A percentile compares a stretch with the other conserved stretches of the same genome.
Evolutionary conservation across 345 rosid genomes (phyloP).

Genomic region (Microcos paniculata): DNA sequence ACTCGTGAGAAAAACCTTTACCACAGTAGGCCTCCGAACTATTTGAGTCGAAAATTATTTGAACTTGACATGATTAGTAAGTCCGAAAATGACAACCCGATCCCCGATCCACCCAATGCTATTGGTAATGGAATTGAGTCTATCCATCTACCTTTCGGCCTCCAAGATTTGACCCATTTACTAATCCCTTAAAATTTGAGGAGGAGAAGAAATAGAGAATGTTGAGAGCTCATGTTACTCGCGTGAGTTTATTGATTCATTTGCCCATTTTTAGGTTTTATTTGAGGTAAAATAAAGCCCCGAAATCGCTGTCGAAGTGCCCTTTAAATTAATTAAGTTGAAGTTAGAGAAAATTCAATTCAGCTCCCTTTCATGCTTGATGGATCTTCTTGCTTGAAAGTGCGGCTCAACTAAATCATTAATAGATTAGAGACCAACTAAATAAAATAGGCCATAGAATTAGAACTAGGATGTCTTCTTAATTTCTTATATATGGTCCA

Average conservation of each 20-base stretch:
- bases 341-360: not conserved
- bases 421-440: not conserved
- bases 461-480: not conserved
- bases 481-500: not conserved
- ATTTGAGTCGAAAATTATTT: too few relatives aligned
- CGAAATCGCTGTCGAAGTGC: not conserved
- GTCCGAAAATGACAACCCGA: too few relatives aligned
- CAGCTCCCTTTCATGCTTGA: not conserved
- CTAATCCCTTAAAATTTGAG: too few relatives aligned
- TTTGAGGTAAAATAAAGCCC: not conserved
- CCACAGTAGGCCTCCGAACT: too few relatives aligned
- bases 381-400: not conserved
- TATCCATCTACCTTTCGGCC: too few relatives aligned
- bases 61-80: too few relatives aligned
- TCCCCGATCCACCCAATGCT: too few relatives aligned
- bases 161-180: too few relatives aligned
- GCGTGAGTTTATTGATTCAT: too few relatives aligned
- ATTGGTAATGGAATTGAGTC: too few relatives aligned
- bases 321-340: not conserved
- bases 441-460: not conserved
- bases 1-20: too few relatives aligned
- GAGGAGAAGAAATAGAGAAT: too few relatives aligned
- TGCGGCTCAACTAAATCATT: not conserved
- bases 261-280: not conserved
- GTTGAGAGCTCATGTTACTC: not conserved